Evolutionary conservation across 352 stramenopile genomes (phyloP).

Genomic region (Phytopythium delawarense): DNA sequence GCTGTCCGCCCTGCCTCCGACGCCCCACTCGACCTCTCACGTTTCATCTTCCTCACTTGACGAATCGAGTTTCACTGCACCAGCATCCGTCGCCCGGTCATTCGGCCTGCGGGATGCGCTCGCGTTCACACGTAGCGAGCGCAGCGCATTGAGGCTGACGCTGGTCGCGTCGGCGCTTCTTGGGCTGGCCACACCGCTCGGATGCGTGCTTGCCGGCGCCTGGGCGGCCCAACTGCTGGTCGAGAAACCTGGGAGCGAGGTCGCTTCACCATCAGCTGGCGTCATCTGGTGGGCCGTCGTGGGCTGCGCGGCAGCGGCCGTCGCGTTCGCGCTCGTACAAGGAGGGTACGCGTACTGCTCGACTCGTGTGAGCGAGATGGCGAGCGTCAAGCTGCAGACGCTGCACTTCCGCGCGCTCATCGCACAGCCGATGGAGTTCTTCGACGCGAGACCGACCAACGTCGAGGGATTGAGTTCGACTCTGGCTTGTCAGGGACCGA

Average conservation of each 20-base stretch:
- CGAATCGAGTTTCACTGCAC: not conserved
- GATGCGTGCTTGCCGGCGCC: conserved; percentile 27
- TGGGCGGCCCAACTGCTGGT: conserved; percentile 18
- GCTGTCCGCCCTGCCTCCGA: conserved; percentile 1
- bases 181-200: conserved; percentile 26
- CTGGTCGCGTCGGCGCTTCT: conserved; percentile 25
- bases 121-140: conserved; percentile 30
- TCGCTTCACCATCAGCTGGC: not conserved
- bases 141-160: conserved; percentile 26
- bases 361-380: not conserved
- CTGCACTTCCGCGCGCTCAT: conserved; percentile 46
- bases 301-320: not conserved
- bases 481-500: conserved; percentile 45
- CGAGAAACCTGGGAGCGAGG: not conserved
- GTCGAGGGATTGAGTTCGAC: conserved; percentile 47
- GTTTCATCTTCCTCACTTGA: not conserved
- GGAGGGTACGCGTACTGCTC: not conserved
- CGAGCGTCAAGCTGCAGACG: conserved; percentile 8
- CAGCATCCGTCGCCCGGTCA: not conserved
- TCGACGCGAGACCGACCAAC: conserved; percentile 53
- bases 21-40: not conserved
- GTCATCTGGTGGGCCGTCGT: conserved; percentile 1
- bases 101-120: conserved; percentile 31
- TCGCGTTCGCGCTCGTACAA: not conserved
- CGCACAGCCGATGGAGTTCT: conserved; percentile 58